A percentile compares a stretch with the other conserved stretches of the same genome.
phyloP scores from a whole-genome alignment of 352 stramenopile genomes.

The Phytophthora aleatoria region DNA sequence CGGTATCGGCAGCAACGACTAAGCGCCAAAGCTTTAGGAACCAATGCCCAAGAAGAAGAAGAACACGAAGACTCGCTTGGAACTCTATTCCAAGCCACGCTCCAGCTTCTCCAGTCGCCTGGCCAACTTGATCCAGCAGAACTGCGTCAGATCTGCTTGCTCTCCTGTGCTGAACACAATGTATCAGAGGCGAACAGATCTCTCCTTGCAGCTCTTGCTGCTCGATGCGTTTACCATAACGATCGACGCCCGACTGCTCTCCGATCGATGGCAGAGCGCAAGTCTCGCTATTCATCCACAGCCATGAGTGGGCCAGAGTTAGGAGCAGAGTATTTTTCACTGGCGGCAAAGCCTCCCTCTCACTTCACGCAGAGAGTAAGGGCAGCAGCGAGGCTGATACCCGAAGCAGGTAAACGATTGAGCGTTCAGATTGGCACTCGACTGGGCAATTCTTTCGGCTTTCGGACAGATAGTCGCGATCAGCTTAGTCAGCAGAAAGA shows the following conservation, averaged over 20 bases:
- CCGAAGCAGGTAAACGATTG: conserved; percentile 28
- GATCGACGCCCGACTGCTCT: conserved; percentile 8
- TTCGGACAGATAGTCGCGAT: conserved; percentile 24
- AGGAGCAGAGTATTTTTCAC: conserved; percentile 23
- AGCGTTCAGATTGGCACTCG: conserved; percentile 29
- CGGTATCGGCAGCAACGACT: conserved; percentile 10
- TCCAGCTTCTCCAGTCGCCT: conserved; percentile 31
- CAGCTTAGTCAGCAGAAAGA: conserved; percentile 18
- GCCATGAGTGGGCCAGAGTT: conserved; percentile 26
- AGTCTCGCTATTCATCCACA: conserved; percentile 29
- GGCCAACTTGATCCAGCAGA: conserved; percentile 38
- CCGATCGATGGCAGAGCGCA: conserved; percentile 30
- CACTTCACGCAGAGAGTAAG: conserved; percentile 23
- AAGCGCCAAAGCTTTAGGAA: conserved; percentile 5
- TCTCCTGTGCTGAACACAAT: conserved; percentile 37
- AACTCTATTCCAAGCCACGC: conserved; percentile 29
- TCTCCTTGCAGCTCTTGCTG: conserved; percentile 29
- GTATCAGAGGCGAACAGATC: conserved; percentile 22
- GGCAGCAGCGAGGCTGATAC: conserved; percentile 18
- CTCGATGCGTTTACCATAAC: conserved; percentile 40
- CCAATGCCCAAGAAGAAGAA: not conserved
- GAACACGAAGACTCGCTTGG: conserved; percentile 30
- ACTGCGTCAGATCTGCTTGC: conserved; percentile 37
- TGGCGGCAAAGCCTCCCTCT: conserved; percentile 6
- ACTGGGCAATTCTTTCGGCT: conserved; percentile 20